Base-by-base conservation (phyloP, 2,329 filamentous ascomycete genomes). In the Blumeriella jaapii region DNA sequence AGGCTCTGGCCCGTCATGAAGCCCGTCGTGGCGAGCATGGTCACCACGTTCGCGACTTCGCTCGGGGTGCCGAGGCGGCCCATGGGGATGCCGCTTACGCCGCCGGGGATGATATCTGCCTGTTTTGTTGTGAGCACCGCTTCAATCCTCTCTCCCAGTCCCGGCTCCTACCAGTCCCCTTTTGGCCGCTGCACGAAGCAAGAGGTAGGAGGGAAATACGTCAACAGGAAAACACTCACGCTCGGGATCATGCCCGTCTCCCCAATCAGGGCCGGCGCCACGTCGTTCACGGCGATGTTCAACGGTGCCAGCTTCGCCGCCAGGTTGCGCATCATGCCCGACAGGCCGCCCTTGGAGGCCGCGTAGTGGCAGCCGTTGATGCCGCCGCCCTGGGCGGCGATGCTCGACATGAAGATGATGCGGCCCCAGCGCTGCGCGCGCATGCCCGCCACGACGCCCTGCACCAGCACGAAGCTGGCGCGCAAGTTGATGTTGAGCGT, bases 1-100 rank as follows among this genome's bases (percentile, higher is more conserved):
- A 63, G 52, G 28, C 62, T 59, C 48, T 67, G 65, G 34, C 64
- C 64, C 11, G 62, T 66, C 34, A 64, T 54, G 50, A 63, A 65
- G 2, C 55, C 56, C 3, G 58, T 65, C 48, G 59, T 61, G 8
- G 63, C 56, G 52, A 66, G 61, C 63, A 63, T 65, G 7, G 59
- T 34, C 6, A 67, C 61, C 7, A 61, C 63, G 43, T 64, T 61
- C 1, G 64, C 63, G 39, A 65, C 57, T 48, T 68, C 64, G 14
- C 61, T 59, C 4, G 63, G 61, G 27, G 48, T 54, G 0, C 64
- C 63, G 3, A 66, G 47, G 25, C 62, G 50, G 6, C 63, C 61
- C 12, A 67, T 49, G 6, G 64, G 64, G 31, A 66, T 59, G 26
- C 53, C 58, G 6, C 45, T 38, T 6, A 52, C 44, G 12, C 42